Percentiles rank a stretch among this genome's conserved stretches.
These are phyloP conservation scores for Sugiyamaella neomexicana DNA, from an alignment of 1,139 yeast species.

Conservation along the genomic window DNA sequence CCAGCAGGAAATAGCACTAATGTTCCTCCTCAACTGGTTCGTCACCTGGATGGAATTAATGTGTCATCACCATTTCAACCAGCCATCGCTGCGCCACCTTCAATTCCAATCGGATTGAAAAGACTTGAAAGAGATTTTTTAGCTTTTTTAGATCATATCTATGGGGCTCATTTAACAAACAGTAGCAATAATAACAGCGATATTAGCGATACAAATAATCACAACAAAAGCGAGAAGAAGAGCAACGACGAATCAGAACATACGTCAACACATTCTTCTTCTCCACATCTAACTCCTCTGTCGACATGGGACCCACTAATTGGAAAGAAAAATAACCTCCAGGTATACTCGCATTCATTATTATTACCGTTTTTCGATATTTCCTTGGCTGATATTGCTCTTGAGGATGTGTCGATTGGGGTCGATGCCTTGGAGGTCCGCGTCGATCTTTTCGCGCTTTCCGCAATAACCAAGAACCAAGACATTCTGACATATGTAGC, in stretches of 20 bases:
- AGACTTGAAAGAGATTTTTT: conserved; percentile 25
- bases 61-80: background rate
- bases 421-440: conserved; percentile 28
- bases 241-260: background rate
- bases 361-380: conserved; percentile 26
- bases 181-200: background rate
- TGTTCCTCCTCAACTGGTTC: background rate
- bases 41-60: background rate
- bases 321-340: conserved; percentile 8
- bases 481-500: conserved; percentile 22
- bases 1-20: background rate
- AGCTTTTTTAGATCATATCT: conserved; percentile 22
- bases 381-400: conserved; percentile 17
- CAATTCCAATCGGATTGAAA: conserved; percentile 22
- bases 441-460: conserved; percentile 23
- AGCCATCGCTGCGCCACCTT: background rate
- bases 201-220: background rate
- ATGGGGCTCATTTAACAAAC: conserved; percentile 6
- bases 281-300: background rate
- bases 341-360: conserved; percentile 24
- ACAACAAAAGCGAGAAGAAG: background rate
- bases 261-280: background rate
- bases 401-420: conserved; percentile 25
- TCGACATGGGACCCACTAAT: conserved; percentile 7
- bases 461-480: conserved; percentile 18